A percentile compares a stretch with the other conserved stretches of the same genome.
Conservation (phyloP, 371 early-diverging fungal species). For the Rhizopus microsporus region DNA sequence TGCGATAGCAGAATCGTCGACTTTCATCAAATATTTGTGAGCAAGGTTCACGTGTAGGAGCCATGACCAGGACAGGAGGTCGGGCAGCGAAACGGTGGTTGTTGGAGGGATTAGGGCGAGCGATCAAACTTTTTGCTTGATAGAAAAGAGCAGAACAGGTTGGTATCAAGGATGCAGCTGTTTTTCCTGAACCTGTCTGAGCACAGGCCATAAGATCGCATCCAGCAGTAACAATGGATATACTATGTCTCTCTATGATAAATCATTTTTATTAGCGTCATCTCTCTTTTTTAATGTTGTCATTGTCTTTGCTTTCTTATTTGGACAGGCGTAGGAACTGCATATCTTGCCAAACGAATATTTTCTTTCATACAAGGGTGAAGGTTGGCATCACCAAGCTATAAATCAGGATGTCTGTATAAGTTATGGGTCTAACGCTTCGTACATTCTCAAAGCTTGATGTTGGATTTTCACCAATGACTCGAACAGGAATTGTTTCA, state of each 20-base stretch:
- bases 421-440: conserved; percentile 1
- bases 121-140: conserved; percentile 26
- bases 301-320: conserved; percentile 18
- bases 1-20: conserved; percentile 44
- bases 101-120: conserved; percentile 26
- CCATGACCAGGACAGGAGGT: conserved; percentile 49
- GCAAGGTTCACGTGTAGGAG: conserved; percentile 51
- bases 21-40: conserved; percentile 54
- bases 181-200: conserved; percentile 78
- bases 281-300: not conserved
- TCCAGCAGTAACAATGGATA: conserved; percentile 66
- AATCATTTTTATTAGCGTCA: not conserved
- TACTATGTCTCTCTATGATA: conserved; percentile 55
- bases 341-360: conserved; percentile 56
- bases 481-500: conserved; percentile 47
- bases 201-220: conserved; percentile 79
- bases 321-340: conserved; percentile 74
- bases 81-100: conserved; percentile 30
- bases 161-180: conserved; percentile 72
- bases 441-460: conserved; percentile 36
- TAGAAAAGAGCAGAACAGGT: conserved; percentile 42
- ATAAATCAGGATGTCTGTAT: not conserved
- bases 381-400: conserved; percentile 53
- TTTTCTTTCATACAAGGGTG: conserved; percentile 58
- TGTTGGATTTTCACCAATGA: conserved; percentile 43